Evolutionary conservation across 805 yeast genomes (phyloP).

Genomic region (Suhomyces canberraensis): DNA sequence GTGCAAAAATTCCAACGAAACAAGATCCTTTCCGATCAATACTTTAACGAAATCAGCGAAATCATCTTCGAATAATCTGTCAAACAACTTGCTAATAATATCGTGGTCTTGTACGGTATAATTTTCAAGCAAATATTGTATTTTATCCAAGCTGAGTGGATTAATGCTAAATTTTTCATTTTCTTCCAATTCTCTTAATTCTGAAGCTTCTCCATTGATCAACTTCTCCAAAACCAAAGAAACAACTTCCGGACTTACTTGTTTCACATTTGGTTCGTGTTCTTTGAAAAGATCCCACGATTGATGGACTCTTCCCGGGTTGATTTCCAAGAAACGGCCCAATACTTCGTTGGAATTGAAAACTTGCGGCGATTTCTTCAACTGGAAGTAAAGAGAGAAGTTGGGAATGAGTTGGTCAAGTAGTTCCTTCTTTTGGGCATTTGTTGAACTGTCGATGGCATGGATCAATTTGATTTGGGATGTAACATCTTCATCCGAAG

Average conservation of each 20-base stretch:
- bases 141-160: conserved; percentile 1
- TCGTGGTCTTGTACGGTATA: not conserved
- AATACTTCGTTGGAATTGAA: conserved; percentile 5
- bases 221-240: conserved; percentile 32
- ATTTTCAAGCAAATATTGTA: conserved; percentile 2
- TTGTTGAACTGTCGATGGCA: conserved; percentile 8
- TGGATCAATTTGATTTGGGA: conserved; percentile 5
- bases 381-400: conserved; percentile 10
- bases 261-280: conserved; percentile 5
- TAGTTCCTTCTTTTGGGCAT: conserved; percentile 5
- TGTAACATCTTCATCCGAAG: conserved; percentile 2
- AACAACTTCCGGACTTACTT: conserved; percentile 21
- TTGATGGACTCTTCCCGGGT: conserved; percentile 53
- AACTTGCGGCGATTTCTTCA: not conserved
- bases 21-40: not conserved
- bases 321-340: conserved; percentile 32
- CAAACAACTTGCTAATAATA: not conserved
- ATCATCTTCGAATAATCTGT: conserved; percentile 1
- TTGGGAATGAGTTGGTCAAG: conserved; percentile 10
- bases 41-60: not conserved
- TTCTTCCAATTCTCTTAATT: conserved; percentile 25
- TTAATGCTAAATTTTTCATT: conserved; percentile 1
- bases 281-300: conserved; percentile 46
- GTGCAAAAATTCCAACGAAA: not conserved
- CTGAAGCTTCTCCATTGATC: conserved; percentile 36